Evolutionary conservation across 2,329 filamentous ascomycete genomes (phyloP), one percentile per base, ranked within the genome.

Genomic region (Alternaria hordeiaustralica): DNA sequence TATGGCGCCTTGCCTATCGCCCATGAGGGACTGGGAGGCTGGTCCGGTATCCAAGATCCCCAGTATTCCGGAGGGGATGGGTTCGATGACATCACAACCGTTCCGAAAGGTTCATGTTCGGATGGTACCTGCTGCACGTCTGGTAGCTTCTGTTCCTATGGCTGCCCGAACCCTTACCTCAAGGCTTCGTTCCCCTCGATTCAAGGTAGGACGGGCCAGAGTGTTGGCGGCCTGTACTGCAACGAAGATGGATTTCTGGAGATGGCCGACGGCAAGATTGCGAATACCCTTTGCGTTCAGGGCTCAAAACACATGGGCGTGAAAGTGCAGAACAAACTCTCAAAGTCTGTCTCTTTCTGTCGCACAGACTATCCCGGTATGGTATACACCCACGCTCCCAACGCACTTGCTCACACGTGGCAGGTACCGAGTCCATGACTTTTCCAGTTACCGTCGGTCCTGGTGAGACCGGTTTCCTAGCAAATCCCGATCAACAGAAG

Each of bases 341-440:
- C 81, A 54, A 77, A 87, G 41, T 82, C 87, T 46, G 90, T 92
- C 26, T 87, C 91, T 47, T 87, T 97, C 71, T 99, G 96, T 88
- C 93, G 93, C 80, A 98, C 96, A 69, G 94, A 97, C 80, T 99
- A 99, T 83, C 96, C 96, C 66, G 95, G 94, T 87, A 77, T 78
- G 80, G 70, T 8, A 5, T 9, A n/a, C 26, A 11, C 12, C 3
- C 15, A 30, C 15, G 3, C 6, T 11, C 18, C 6, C 4, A 8
- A 12, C 1, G 21, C n/a, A 26, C 18, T n/a, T 30, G 47, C 61
- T 76, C 3, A 77, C 20, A 2, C 3, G 3, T 15, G 7, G 49
- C 6, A 86, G 86, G 86, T 77, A 94, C 89, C 63, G 96, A 99
- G 84, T 86, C 86, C 73, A 95, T 97, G 89, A 92, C 92, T 58